Conservation (phyloP, 2,329 filamentous ascomycete genomes). For the Fusarium sp. region DNA sequence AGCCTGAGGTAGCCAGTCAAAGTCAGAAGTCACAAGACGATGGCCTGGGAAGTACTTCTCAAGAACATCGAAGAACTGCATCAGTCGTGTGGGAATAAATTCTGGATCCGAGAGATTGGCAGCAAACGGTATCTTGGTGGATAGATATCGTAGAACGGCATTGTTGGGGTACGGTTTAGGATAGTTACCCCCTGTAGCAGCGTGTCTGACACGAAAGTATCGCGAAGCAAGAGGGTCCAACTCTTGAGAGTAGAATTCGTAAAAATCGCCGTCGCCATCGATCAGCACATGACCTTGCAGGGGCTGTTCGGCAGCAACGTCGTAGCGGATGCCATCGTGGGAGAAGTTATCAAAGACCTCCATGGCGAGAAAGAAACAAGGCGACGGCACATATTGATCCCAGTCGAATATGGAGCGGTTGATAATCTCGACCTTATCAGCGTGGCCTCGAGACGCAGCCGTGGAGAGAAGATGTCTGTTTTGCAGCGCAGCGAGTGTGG, state of each 20-base stretch:
- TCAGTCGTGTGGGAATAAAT: slow-evolving; percentile 92
- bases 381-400: slow-evolving; percentile 85
- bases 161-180: slow-evolving; percentile 68
- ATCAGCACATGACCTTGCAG: slow-evolving; percentile 91
- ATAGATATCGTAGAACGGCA: slow-evolving; percentile 68
- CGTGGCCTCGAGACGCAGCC: slow-evolving; percentile 77
- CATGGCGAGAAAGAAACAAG: slow-evolving; percentile 97
- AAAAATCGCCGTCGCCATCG: slow-evolving; percentile 86
- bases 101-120: slow-evolving; percentile 84
- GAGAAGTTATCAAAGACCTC: slow-evolving; percentile 99
- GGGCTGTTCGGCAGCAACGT: slow-evolving; percentile 80
- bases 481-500: slow-evolving; percentile 81
- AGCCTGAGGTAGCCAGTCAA: slow-evolving; percentile 84
- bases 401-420: slow-evolving; percentile 97
- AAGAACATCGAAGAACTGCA: slow-evolving; percentile 96
- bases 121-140: slow-evolving; percentile 72
- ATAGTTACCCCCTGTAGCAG: slow-evolving; percentile 72
- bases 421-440: slow-evolving; percentile 89
- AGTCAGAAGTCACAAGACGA: slow-evolving; percentile 88
- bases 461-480: slow-evolving; percentile 72
- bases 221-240: slow-evolving; percentile 85
- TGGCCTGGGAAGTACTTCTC: slow-evolving; percentile 90
- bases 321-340: slow-evolving; percentile 93
- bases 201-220: slow-evolving; percentile 85
- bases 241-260: slow-evolving; percentile 86